A percentile compares a stretch with the other conserved stretches of the same genome.
These are phyloP conservation scores for Leccinum olivaceopallidum DNA, from an alignment of 768 basidiomycete genomes.

Conservation along the genomic window DNA sequence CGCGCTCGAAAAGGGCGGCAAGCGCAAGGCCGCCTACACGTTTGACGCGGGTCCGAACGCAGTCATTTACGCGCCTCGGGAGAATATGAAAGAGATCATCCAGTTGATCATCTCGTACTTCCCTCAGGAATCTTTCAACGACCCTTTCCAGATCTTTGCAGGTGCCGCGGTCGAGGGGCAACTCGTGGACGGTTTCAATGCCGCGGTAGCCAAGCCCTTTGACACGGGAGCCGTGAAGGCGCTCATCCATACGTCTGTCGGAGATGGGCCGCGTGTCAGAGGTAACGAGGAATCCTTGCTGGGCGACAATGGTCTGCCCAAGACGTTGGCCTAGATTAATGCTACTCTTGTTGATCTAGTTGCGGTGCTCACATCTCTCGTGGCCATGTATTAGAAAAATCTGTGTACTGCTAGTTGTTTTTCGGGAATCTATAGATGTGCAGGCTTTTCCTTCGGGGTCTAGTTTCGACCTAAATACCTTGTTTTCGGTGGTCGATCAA, in stretches of 20 bases:
- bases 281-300: constrained; percentile 64
- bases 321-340: constrained; percentile 38
- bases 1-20: constrained; percentile 52
- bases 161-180: constrained; percentile 45
- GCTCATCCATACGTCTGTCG: constrained; percentile 90
- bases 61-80: constrained; percentile 86
- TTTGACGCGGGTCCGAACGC: constrained; percentile 99
- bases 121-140: constrained; percentile 80
- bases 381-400: neutral
- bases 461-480: neutral
- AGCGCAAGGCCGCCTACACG: constrained; percentile 93
- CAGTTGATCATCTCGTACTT: constrained; percentile 80
- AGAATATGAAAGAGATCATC: constrained; percentile 78
- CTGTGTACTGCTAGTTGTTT: constrained; percentile 9
- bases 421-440: neutral
- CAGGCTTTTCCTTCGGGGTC: neutral
- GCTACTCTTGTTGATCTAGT: neutral
- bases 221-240: constrained; percentile 79
- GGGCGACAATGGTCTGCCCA: constrained; percentile 68
- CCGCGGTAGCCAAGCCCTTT: constrained; percentile 70
- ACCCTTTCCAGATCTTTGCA: constrained; percentile 66
- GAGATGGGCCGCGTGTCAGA: constrained; percentile 84
- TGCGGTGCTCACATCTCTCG: neutral
- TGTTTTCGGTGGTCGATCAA: neutral
- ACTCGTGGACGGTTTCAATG: constrained; percentile 74